Conservation (phyloP, 495 filamentous ascomycete genomes). For the Evansstolkia leycettana region DNA sequence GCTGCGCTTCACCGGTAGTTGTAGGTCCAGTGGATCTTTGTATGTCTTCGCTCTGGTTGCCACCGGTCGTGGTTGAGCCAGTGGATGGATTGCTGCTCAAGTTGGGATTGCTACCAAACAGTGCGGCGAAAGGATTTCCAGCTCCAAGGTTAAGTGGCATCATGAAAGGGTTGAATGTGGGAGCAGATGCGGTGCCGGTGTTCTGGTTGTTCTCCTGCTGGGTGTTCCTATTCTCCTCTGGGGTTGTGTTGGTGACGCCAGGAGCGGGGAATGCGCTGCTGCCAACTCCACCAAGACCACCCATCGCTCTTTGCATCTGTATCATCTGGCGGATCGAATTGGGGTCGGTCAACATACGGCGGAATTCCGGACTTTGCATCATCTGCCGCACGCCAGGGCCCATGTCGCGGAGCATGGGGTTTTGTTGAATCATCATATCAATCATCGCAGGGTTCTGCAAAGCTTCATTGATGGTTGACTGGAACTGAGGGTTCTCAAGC, state of each 20-base stretch:
- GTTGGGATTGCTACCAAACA: conserved; percentile 41
- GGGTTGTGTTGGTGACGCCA: conserved; percentile 66
- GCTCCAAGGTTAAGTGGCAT: conserved; percentile 28
- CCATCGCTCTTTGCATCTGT: conserved; percentile 63
- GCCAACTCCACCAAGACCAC: conserved; percentile 38
- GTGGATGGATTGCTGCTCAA: conserved; percentile 17
- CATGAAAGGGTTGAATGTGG: conserved; percentile 28
- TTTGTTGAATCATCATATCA: conserved; percentile 81
- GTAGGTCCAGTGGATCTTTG: conserved; percentile 9
- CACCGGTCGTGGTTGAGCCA: conserved; percentile 8
- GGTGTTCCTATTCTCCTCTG: conserved; percentile 26
- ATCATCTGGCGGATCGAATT: conserved; percentile 66
- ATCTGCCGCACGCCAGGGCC: conserved; percentile 71
- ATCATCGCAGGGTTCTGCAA: conserved; percentile 86
- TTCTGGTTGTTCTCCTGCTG: conserved; percentile 27
- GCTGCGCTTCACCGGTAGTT: conserved; percentile 9
- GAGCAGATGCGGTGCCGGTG: conserved; percentile 6
- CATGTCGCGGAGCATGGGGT: conserved; percentile 77
- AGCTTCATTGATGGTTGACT: conserved; percentile 80
- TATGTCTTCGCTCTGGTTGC: conserved; percentile 11
- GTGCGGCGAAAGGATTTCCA: conserved; percentile 60
- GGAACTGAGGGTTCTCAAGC: conserved; percentile 75
- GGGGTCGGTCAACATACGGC: conserved; percentile 93
- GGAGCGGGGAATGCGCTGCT: conserved; percentile 69
- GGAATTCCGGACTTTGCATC: conserved; percentile 73